phyloP scores from a whole-genome alignment of 805 yeast species.

The Nakazawaea anatomiae region DNA sequence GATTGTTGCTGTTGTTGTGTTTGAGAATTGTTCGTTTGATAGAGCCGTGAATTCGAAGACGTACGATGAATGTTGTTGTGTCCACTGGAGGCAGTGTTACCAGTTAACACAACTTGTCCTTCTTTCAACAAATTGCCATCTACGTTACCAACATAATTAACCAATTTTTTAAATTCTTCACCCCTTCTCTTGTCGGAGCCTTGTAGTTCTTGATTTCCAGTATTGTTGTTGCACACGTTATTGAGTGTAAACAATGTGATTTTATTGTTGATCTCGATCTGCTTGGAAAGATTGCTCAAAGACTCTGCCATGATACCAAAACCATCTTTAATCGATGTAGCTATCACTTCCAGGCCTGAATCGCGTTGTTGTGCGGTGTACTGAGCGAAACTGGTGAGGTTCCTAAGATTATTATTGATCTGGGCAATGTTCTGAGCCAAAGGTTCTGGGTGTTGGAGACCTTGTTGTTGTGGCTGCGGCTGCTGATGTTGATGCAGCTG shows the following conservation, averaged over 20 bases:
- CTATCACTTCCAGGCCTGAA: neutral
- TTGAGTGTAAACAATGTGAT: slow-evolving; percentile 6
- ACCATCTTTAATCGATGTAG: slow-evolving; percentile 5
- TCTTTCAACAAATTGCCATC: slow-evolving; percentile 5
- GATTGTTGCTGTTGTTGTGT: slow-evolving; percentile 12
- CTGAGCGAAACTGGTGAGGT: slow-evolving; percentile 5
- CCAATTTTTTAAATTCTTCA: slow-evolving; percentile 7
- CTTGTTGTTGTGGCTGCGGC: neutral
- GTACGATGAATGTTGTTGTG: neutral
- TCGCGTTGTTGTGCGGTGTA: slow-evolving; percentile 1
- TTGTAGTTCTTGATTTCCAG: neutral
- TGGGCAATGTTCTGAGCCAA: slow-evolving; percentile 1
- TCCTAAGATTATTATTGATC: slow-evolving; percentile 6
- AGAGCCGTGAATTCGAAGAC: neutral
- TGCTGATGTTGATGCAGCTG: neutral
- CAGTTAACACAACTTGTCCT: neutral
- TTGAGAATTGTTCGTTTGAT: slow-evolving; percentile 9
- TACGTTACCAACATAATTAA: slow-evolving; percentile 4
- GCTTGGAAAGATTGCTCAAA: neutral
- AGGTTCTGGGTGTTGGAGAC: neutral
- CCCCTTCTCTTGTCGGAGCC: slow-evolving; percentile 2
- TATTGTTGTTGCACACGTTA: neutral
- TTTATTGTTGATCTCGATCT: slow-evolving; percentile 9
- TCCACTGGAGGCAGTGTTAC: neutral
- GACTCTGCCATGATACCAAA: slow-evolving; percentile 4